Base-by-base conservation (phyloP, 2,329 filamentous ascomycete species). In the Aspergillus viridinutans region DNA sequence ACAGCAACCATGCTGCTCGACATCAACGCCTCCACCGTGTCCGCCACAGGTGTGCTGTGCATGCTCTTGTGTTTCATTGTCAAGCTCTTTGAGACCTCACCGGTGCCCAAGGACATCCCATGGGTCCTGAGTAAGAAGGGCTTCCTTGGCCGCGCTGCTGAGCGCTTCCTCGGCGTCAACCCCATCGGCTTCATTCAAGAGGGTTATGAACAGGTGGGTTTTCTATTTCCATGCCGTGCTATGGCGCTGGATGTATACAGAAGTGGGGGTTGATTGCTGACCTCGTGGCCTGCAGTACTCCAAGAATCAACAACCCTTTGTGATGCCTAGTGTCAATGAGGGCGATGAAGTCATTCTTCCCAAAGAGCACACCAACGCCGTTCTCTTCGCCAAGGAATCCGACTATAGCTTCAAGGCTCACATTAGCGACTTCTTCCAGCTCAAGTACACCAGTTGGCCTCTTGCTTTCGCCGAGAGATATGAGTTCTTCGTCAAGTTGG, bases 251-350 rank as follows among this genome's bases (percentile, higher is more conserved):
- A 29, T 29, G 28, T 29, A 29, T 4, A 29, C 10, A 12, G 3
- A 29, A 10, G 9, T 29, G 2, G 28, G 20, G 7, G 25, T 21
- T 6, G 21, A n/a, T 25, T 52, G 23, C 45, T 57, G 10, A 57
- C 14, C 14, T 53, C 12, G 10, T 12, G 1, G 23, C 23, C 23
- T 40, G 21, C 38, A 60, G 58, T 58, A 58, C 29, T 60, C 58
- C 32, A 58, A 55, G 21, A 49, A 55, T n/a, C 52, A 60, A 21
- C 17, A 60, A 42, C 55, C 55, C 4, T 60, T 60, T 45, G 58
- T 60, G 47, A 50, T 60, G 58, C 58, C 58, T 21, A 60, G 58
- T 38, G 55, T 60, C 21, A 57, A 57, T 38, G 58, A 60, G 47
- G 58, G 58, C 47, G 58, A 60, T 40, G 58, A 58, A 57, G 55